Conservation (phyloP, 495 filamentous ascomycete species). For the Trichoderma erinaceum region DNA sequence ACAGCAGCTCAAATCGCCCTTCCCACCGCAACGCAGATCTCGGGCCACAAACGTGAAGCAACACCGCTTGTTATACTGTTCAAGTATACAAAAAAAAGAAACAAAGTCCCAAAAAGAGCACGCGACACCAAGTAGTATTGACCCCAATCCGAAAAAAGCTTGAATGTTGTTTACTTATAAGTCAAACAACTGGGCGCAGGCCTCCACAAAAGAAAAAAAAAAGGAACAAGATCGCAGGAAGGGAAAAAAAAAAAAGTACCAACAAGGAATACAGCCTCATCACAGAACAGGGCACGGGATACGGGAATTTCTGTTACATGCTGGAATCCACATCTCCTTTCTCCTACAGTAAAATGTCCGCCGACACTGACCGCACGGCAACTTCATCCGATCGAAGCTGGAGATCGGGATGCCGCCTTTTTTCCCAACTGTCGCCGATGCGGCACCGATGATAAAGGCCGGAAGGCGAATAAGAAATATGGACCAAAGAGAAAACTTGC, state of each 20-base stretch:
- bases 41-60: neutral
- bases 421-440: neutral
- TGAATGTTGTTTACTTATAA: neutral
- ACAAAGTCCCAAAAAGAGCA: neutral
- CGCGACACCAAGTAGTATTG: neutral
- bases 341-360: too few relatives aligned
- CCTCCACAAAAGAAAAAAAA: neutral
- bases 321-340: conserved; percentile 4
- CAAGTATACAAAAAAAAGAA: neutral
- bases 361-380: neutral
- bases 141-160: neutral
- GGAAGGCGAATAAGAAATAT: too few relatives aligned
- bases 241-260: neutral
- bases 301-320: neutral
- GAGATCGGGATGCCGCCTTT: neutral
- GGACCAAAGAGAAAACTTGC: too few relatives aligned
- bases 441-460: neutral
- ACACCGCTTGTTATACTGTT: too few relatives aligned
- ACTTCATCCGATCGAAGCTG: neutral
- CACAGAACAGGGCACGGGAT: neutral
- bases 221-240: neutral
- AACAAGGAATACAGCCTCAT: neutral
- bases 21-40: neutral
- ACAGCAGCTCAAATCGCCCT: neutral
- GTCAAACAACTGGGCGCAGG: neutral